These are phyloP conservation scores for Metarhizium robertsii DNA, from an alignment of 2,329 filamentous ascomycete genomes.

Conservation along the genomic window DNA sequence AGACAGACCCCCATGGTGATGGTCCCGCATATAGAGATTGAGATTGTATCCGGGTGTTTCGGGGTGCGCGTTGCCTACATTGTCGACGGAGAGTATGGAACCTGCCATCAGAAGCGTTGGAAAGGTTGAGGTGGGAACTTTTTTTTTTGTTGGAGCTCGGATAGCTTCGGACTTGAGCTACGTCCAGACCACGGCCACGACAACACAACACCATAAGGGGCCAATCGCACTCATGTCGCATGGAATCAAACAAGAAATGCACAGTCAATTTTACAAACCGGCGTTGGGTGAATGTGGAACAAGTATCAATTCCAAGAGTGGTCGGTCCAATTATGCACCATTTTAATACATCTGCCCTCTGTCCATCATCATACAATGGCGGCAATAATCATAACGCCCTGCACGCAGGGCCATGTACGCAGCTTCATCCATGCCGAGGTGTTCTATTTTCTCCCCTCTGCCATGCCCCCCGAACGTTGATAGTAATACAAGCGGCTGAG, in stretches of 20 bases:
- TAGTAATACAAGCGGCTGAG: neutral
- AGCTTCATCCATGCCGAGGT: neutral
- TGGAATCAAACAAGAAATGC: too few relatives aligned
- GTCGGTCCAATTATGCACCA: neutral
- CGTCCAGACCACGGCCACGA: neutral
- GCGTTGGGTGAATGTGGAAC: neutral
- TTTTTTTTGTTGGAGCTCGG: constrained; percentile 4
- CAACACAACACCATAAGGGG: neutral
- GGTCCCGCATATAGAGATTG: constrained; percentile 34
- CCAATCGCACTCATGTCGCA: neutral
- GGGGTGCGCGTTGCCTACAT: constrained; percentile 14
- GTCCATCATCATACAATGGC: neutral
- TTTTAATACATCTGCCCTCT: neutral
- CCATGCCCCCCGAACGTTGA: neutral
- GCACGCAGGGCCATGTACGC: neutral
- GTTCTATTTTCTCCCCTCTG: neutral
- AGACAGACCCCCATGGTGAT: constrained; percentile 51
- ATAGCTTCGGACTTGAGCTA: neutral
- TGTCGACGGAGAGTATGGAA: neutral
- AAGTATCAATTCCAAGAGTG: neutral
- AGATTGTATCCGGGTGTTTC: neutral
- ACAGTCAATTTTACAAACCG: too few relatives aligned
- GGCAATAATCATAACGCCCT: neutral
- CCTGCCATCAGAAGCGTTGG: neutral
- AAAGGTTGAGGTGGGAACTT: neutral